Conservation (phyloP, 305 asterid genomes). For the Fraxinus angustifolia region DNA sequence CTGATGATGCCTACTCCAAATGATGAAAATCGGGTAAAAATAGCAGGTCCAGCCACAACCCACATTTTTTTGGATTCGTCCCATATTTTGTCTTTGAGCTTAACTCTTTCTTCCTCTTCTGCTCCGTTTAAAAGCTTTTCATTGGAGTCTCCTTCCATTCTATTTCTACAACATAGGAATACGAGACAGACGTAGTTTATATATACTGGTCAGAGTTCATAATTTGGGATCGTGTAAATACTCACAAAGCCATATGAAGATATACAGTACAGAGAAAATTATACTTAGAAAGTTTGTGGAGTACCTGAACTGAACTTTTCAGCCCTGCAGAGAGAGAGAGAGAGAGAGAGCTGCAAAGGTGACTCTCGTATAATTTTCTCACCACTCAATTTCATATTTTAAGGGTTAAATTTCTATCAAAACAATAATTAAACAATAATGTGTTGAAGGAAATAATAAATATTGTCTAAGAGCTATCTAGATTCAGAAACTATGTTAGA, state of each 20-base stretch:
- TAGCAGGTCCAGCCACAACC: conserved; percentile 63
- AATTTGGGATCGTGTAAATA: too few species aligned
- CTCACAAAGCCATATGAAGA: neutral
- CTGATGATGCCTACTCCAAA: conserved; percentile 46
- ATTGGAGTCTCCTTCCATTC: conserved; percentile 37
- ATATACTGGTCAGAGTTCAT: neutral
- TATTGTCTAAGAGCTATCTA: neutral
- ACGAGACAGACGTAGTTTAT: neutral
- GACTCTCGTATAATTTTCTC: neutral
- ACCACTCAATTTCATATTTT: neutral
- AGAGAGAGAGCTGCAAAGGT: neutral
- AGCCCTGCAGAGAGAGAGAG: neutral
- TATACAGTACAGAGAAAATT: neutral
- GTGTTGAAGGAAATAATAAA: too few species aligned
- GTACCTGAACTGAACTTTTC: neutral
- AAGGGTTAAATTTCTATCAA: neutral
- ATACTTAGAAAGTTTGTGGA: neutral
- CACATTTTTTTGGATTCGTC: conserved; percentile 52
- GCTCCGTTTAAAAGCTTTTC: conserved; percentile 22
- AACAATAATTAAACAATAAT: neutral
- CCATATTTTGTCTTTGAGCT: conserved; percentile 29
- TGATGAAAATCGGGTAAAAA: conserved; percentile 52
- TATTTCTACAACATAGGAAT: neutral
- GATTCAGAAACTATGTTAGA: neutral
- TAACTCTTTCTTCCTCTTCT: conserved; percentile 7